Evolutionary conservation across 140 eudicot species (phyloP).

Genomic region (Flaveria floridana): DNA sequence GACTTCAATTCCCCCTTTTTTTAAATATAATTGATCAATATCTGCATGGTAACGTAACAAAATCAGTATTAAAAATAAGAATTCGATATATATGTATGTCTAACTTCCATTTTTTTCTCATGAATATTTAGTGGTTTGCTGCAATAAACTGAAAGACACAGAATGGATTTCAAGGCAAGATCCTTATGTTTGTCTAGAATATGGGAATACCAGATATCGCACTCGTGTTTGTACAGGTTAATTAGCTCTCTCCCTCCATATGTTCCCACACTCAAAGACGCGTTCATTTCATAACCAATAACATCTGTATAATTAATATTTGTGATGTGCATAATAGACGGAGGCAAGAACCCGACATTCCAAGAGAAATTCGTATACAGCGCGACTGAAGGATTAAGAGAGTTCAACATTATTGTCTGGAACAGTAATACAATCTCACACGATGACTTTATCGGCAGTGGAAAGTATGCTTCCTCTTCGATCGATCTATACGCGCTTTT

Average conservation of each 20-base stretch:
- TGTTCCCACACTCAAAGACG: neutral
- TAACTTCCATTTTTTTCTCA: too few species aligned
- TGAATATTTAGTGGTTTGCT: conserved; percentile 54
- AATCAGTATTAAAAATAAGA: too few species aligned
- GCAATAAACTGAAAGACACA: conserved; percentile 72
- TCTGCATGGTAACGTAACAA: too few species aligned
- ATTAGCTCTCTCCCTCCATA: neutral
- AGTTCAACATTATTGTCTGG: conserved; percentile 66
- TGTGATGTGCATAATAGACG: conserved; percentile 44
- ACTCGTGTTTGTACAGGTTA: conserved; percentile 75
- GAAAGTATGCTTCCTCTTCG: conserved; percentile 50
- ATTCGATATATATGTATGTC: too few species aligned
- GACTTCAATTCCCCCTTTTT: too few species aligned
- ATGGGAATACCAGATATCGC: conserved; percentile 59
- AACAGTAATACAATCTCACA: conserved; percentile 70
- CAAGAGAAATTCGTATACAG: conserved; percentile 77
- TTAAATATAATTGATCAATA: too few species aligned
- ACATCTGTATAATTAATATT: neutral
- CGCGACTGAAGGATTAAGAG: conserved; percentile 69
- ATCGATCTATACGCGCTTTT: neutral
- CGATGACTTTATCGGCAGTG: conserved; percentile 79
- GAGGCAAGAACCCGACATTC: conserved; percentile 82
- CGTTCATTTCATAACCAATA: neutral
- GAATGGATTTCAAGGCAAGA: conserved; percentile 94
- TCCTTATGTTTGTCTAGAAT: conserved; percentile 82